A percentile compares a stretch with the other conserved stretches of the same genome.
These are phyloP conservation scores for Penstemon newberryi DNA, from an alignment of 257 asterid genomes.

Conservation along the genomic window DNA sequence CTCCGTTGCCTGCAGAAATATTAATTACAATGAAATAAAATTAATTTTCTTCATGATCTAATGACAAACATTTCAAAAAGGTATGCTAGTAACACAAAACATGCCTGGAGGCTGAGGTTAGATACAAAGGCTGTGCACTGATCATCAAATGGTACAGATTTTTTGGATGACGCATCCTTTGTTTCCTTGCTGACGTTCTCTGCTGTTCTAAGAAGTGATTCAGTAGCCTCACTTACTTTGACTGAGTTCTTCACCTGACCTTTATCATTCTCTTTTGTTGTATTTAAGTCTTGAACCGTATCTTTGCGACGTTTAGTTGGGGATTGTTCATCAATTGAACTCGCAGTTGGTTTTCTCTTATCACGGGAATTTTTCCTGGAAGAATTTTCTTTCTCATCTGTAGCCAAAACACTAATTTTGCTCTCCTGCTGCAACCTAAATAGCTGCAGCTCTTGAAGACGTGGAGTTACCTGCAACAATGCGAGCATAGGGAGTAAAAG, in stretches of 20 bases:
- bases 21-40: slow-evolving; percentile 10
- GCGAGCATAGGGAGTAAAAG: slow-evolving; percentile 15
- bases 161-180: slow-evolving; percentile 44
- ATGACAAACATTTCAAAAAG: slow-evolving; percentile 7
- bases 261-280: slow-evolving; percentile 38
- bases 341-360: slow-evolving; percentile 69
- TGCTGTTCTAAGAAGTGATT: slow-evolving; percentile 35
- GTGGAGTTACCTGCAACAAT: slow-evolving; percentile 81
- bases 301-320: slow-evolving; percentile 72
- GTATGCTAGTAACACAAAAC: slow-evolving; percentile 30
- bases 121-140: slow-evolving; percentile 89
- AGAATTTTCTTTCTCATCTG: slow-evolving; percentile 50
- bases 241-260: slow-evolving; percentile 37
- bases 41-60: slow-evolving; percentile 18
- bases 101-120: slow-evolving; percentile 66
- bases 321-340: slow-evolving; percentile 49
- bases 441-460: slow-evolving; percentile 82
- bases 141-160: slow-evolving; percentile 55
- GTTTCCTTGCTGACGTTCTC: slow-evolving; percentile 44
- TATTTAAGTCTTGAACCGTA: slow-evolving; percentile 40
- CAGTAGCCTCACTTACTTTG: slow-evolving; percentile 44
- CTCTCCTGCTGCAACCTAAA: slow-evolving; percentile 75
- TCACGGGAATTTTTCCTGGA: slow-evolving; percentile 53
- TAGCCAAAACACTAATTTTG: slow-evolving; percentile 42
- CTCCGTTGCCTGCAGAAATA: slow-evolving; percentile 59